phyloP scores from a whole-genome alignment of 305 asterid species.

The Fraxinus velutina region DNA sequence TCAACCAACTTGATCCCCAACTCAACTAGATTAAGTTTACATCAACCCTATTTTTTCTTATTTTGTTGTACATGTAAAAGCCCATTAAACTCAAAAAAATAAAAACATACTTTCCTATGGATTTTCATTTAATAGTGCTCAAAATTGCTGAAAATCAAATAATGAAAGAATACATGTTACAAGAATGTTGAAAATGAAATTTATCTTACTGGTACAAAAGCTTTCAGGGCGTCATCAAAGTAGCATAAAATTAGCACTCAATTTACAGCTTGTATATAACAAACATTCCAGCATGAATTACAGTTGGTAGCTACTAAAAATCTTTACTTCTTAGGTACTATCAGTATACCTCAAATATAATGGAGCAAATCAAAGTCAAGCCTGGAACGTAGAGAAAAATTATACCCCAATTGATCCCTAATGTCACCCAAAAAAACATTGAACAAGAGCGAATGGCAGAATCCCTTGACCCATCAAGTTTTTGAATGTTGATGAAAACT shows the following conservation, averaged over 20 bases:
- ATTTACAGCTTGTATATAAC: constrained; percentile 20
- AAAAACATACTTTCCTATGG: neutral
- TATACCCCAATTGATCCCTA: neutral
- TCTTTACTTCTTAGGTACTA: neutral
- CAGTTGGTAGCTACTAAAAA: neutral
- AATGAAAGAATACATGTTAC: neutral
- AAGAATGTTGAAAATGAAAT: neutral
- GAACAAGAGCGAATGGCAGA: neutral
- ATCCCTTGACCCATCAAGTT: neutral
- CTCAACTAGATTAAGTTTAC: neutral
- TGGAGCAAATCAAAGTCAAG: neutral
- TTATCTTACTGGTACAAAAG: constrained; percentile 1
- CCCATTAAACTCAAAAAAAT: neutral
- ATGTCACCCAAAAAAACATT: neutral
- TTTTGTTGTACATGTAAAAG: neutral
- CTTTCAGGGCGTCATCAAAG: neutral
- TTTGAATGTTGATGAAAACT: neutral
- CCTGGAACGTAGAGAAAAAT: neutral
- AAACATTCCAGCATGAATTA: constrained; percentile 9
- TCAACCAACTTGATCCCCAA: neutral
- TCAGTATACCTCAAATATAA: constrained; percentile 19
- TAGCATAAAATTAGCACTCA: constrained; percentile 2
- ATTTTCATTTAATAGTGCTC: neutral
- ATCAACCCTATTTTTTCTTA: neutral
- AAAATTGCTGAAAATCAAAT: neutral